A percentile compares a stretch with the other conserved stretches of the same genome.
Evolutionary conservation across 352 stramenopile genomes (phyloP).

Genomic region (Pythium sukuiense): DNA sequence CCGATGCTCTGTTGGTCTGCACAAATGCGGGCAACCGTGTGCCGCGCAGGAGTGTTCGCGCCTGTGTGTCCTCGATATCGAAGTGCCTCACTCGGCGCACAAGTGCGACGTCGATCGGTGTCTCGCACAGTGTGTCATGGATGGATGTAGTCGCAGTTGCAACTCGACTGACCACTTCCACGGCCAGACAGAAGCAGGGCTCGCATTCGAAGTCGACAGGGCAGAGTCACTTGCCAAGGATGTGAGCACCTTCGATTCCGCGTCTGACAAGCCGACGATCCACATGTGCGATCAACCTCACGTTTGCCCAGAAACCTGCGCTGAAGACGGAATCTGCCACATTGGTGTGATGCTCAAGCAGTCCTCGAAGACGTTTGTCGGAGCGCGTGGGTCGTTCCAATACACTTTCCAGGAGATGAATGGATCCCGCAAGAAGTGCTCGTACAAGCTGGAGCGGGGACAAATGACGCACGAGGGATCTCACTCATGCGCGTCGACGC

Average conservation of each 20-base stretch:
- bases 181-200: constrained; percentile 38
- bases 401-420: constrained; percentile 86
- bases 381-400: constrained; percentile 54
- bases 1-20: constrained; percentile 52
- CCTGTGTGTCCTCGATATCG: constrained; percentile 52
- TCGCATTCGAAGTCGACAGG: constrained; percentile 56
- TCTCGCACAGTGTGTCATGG: constrained; percentile 57
- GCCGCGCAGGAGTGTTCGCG: constrained; percentile 40
- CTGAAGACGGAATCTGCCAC: constrained; percentile 59
- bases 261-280: constrained; percentile 45
- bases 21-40: constrained; percentile 60
- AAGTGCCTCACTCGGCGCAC: constrained; percentile 50
- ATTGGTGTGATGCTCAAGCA: constrained; percentile 72
- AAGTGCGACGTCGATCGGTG: constrained; percentile 65
- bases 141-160: constrained; percentile 56
- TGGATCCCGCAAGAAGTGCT: constrained; percentile 64
- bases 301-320: constrained; percentile 52
- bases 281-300: constrained; percentile 68
- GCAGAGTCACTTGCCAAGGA: constrained; percentile 31
- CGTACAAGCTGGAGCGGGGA: constrained; percentile 32
- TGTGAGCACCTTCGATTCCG: background rate
- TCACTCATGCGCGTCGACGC: constrained; percentile 45
- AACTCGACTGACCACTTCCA: constrained; percentile 65
- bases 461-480: constrained; percentile 42
- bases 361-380: constrained; percentile 64